A percentile compares a stretch with the other conserved stretches of the same genome.
Evolutionary conservation across 345 rosid species (phyloP).

Genomic region (Cardamine chenopodiifolia): DNA sequence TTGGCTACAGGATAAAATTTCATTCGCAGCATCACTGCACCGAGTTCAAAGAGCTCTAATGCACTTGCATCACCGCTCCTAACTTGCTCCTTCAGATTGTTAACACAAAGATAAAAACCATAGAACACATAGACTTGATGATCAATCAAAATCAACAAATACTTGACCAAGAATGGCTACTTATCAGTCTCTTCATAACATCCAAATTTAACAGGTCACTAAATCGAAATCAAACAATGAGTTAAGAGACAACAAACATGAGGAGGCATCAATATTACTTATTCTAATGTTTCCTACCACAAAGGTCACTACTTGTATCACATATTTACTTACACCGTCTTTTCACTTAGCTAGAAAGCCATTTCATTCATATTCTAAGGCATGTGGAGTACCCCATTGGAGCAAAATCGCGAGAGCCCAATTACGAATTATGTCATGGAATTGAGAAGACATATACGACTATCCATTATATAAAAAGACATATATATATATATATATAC

Average conservation of each 20-base stretch:
- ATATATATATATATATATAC: too few relatives aligned
- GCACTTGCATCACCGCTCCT: conserved; percentile 98
- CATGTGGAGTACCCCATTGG: too few relatives aligned
- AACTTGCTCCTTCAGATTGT: conserved; percentile 77
- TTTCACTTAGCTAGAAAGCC: too few relatives aligned
- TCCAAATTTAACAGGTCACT: neutral
- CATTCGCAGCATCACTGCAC: conserved; percentile 93
- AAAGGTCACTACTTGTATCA: conserved; percentile 14
- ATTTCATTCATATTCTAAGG: too few relatives aligned
- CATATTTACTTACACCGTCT: too few relatives aligned
- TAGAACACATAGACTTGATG: neutral
- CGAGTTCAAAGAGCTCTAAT: conserved; percentile 88
- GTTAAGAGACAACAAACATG: neutral
- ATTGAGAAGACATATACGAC: too few relatives aligned
- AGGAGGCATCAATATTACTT: neutral
- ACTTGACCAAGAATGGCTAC: neutral
- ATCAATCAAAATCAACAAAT: conserved; percentile 10
- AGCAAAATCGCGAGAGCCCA: too few relatives aligned
- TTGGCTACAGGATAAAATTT: conserved; percentile 90
- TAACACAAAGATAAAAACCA: neutral
- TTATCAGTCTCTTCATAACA: conserved; percentile 14
- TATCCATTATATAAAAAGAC: too few relatives aligned
- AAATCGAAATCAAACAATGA: conserved; percentile 1
- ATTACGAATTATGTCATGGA: too few relatives aligned
- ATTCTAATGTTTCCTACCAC: conserved; percentile 5